Evolutionary conservation across 2,329 filamentous ascomycete species (phyloP).

Genomic region (Trichoderma sp.): DNA sequence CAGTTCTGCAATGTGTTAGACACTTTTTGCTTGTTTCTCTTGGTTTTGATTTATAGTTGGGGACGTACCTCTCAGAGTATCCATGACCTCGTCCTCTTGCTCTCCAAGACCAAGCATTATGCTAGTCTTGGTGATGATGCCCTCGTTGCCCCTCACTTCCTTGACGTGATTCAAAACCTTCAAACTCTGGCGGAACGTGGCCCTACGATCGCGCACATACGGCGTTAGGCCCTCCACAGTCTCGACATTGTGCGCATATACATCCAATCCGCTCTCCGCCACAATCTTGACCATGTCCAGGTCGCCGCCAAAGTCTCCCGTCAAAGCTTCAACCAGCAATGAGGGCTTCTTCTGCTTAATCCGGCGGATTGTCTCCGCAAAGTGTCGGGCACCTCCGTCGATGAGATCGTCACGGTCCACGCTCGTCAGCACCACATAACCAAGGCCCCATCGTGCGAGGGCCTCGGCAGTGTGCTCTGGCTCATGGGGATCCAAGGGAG

Average conservation of each 20-base stretch:
- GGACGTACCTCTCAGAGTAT: constrained; percentile 64
- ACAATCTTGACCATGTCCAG: constrained; percentile 83
- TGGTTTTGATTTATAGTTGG: not conserved
- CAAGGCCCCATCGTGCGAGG: constrained; percentile 84
- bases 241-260: constrained; percentile 97
- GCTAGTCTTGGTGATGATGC: constrained; percentile 96
- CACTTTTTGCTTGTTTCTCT: too few relatives aligned
- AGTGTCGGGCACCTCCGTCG: constrained; percentile 85
- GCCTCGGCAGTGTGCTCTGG: constrained; percentile 96
- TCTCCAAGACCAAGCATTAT: constrained; percentile 96
- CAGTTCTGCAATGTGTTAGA: constrained; percentile 51
- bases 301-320: constrained; percentile 83
- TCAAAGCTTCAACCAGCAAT: constrained; percentile 77
- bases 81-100: constrained; percentile 80
- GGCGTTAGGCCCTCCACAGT: constrained; percentile 89
- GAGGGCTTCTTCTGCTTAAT: constrained; percentile 82
- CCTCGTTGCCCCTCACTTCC: constrained; percentile 60
- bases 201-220: constrained; percentile 82
- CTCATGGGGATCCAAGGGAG: constrained; percentile 89
- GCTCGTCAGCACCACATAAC: constrained; percentile 90
- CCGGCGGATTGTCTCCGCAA: constrained; percentile 88
- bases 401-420: constrained; percentile 91
- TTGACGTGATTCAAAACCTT: constrained; percentile 79
- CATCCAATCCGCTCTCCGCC: constrained; percentile 83
- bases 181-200: constrained; percentile 83